Evolutionary conservation across 108 stramenopile genomes (phyloP), one percentile per base, ranked within the genome.

Genomic region (Nitzschia sp.): DNA sequence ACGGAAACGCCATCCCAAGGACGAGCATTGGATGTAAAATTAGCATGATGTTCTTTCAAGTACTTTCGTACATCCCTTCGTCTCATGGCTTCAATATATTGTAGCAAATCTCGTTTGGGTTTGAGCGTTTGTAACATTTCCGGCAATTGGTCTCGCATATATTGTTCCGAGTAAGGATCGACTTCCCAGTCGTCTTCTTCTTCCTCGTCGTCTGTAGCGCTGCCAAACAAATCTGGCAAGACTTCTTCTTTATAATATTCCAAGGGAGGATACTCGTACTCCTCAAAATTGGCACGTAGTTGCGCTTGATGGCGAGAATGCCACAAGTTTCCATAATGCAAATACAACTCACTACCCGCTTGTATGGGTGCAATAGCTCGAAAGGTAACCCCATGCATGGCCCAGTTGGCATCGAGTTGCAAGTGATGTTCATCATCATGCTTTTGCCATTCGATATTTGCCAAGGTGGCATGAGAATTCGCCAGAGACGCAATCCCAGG

Each of bases 341-440:
- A 59, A 70, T 78, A 82, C 18, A 85, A 51, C 48, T 85, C 84
- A 32, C 81, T 25, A n/a, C 84, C 84, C n/a, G 79, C 71, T 17
- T 36, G n/a, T 46, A 79, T 74, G 34, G 34, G 38, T 6, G 4
- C 21, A 36, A 28, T 60, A 24, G 78, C 78, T 25, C 21, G 34
- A 51, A 68, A 49, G 1, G 30, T 8, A 26, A 68, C 45, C 24
- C 67, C 67, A 29, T 25, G 57, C 36, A 54, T 32, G 3, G 67
- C 49, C 21, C 17, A 4, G 21, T 17, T 19, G 21, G 13, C 4
- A 4, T 17, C 4, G 8, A 51, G 4, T 4, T 19, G 11, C 11
- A 23, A 4, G n/a, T 8, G 4, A 21, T 8, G 19, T 9, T 21
- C 13, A 51, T 17, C 19, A 23, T 51, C 56, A 23, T 15, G 26